These are phyloP conservation scores for Pholiota conissans DNA, from an alignment of 768 basidiomycete genomes.

Conservation along the genomic window DNA sequence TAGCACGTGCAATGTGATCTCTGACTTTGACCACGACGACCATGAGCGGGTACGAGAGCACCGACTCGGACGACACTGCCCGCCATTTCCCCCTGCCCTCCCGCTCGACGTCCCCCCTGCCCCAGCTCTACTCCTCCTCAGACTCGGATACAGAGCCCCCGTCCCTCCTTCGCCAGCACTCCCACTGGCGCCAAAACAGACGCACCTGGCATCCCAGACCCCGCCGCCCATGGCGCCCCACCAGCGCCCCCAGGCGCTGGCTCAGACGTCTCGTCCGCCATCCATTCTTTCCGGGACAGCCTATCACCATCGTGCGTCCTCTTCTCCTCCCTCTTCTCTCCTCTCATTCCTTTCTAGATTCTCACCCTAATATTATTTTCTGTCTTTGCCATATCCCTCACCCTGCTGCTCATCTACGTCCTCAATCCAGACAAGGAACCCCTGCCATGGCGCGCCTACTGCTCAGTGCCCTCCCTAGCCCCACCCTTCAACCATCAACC, in stretches of 20 bases:
- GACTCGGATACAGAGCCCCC: constrained; percentile 64
- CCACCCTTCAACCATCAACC: constrained; percentile 44
- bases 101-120: constrained; percentile 59
- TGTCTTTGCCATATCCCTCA: constrained; percentile 79
- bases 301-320: constrained; percentile 72
- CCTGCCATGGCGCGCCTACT: constrained; percentile 93
- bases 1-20: not conserved
- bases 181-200: constrained; percentile 41
- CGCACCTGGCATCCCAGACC: constrained; percentile 61
- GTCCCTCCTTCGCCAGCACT: constrained; percentile 34
- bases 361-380: constrained; percentile 62
- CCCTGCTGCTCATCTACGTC: constrained; percentile 86
- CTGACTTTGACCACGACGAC: constrained; percentile 20
- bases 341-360: constrained; percentile 22
- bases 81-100: constrained; percentile 57
- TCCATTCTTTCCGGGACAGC: constrained; percentile 78
- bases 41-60: constrained; percentile 46
- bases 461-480: constrained; percentile 60
- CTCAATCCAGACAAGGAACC: constrained; percentile 96
- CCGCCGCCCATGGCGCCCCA: constrained; percentile 44
- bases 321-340: not conserved
- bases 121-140: constrained; percentile 53
- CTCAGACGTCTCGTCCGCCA: constrained; percentile 60
- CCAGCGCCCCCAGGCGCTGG: constrained; percentile 55
- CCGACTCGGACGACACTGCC: constrained; percentile 43